Percentiles rank a stretch among this genome's conserved stretches.
Evolutionary conservation across 768 basidiomycete species (phyloP).

Genomic region (Suillus tomentosus): DNA sequence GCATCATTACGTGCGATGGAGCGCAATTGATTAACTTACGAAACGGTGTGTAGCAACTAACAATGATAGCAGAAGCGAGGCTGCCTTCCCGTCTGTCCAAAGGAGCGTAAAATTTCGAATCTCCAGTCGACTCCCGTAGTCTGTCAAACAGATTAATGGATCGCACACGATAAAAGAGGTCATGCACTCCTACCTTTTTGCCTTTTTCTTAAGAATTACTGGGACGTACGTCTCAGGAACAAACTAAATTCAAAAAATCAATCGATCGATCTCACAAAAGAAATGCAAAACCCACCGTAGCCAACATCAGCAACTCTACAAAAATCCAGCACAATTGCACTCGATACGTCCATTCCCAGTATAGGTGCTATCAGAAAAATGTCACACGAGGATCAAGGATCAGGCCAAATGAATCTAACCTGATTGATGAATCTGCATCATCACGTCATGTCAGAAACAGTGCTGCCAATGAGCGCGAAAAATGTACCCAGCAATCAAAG

Average conservation of each 20-base stretch:
- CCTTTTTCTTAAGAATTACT: slow-evolving; percentile 61
- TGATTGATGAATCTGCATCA: slow-evolving; percentile 66
- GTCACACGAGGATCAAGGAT: slow-evolving; percentile 8
- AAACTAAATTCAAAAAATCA: slow-evolving; percentile 38
- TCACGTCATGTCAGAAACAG: background rate
- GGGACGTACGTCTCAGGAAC: slow-evolving; percentile 76
- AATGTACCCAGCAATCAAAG: slow-evolving; percentile 58
- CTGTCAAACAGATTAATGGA: slow-evolving; percentile 30
- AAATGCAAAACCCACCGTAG: slow-evolving; percentile 42
- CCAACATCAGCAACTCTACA: slow-evolving; percentile 50
- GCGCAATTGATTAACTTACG: slow-evolving; percentile 42
- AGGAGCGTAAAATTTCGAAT: slow-evolving; percentile 57
- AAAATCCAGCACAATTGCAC: slow-evolving; percentile 71
- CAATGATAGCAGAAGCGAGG: slow-evolving; percentile 47
- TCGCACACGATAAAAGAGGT: background rate
- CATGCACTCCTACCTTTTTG: slow-evolving; percentile 41
- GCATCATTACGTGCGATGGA: slow-evolving; percentile 1
- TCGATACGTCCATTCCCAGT: slow-evolving; percentile 82
- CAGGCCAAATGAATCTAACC: slow-evolving; percentile 32
- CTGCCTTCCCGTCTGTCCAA: slow-evolving; percentile 52
- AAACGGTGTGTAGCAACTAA: slow-evolving; percentile 74
- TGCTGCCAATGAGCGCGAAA: background rate
- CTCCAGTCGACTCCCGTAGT: slow-evolving; percentile 56
- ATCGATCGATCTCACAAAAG: background rate
- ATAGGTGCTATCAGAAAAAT: slow-evolving; percentile 41